Evolutionary conservation across 1,284 basidiomycete genomes (phyloP).

Genomic region (Rhodotorula sp.): DNA sequence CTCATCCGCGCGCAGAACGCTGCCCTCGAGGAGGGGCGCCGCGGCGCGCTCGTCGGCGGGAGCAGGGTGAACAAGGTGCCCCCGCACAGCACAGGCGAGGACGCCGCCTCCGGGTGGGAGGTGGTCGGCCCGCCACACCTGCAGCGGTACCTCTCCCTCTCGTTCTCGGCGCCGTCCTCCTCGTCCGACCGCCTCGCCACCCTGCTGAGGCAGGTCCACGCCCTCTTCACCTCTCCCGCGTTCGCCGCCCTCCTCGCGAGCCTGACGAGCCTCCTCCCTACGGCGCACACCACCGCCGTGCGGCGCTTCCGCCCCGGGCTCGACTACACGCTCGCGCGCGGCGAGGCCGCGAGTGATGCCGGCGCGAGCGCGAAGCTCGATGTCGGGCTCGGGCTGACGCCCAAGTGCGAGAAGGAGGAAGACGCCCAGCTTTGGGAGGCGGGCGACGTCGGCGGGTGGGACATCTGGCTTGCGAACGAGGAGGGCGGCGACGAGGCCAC

Average conservation of each 20-base stretch:
- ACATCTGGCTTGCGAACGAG: slow-evolving; percentile 39
- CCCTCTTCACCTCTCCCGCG: slow-evolving; percentile 76
- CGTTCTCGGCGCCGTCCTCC: slow-evolving; percentile 19
- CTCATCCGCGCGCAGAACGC: slow-evolving; percentile 32
- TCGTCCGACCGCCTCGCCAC: slow-evolving; percentile 59
- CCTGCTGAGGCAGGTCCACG: slow-evolving; percentile 55
- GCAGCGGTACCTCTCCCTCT: slow-evolving; percentile 80
- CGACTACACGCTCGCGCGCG: slow-evolving; percentile 92
- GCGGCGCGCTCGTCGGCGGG: slow-evolving; percentile 19
- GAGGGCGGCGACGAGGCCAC: slow-evolving; percentile 47
- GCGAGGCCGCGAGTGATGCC: slow-evolving; percentile 55
- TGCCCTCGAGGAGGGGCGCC: slow-evolving; percentile 11
- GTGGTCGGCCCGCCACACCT: slow-evolving; percentile 88
- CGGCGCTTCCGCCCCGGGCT: slow-evolving; percentile 87
- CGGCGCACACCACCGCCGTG: slow-evolving; percentile 72
- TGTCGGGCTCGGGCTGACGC: slow-evolving; percentile 85
- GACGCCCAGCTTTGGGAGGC: slow-evolving; percentile 50
- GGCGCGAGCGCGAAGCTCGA: slow-evolving; percentile 73
- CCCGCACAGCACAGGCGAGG: slow-evolving; percentile 58
- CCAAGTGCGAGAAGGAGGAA: slow-evolving; percentile 58
- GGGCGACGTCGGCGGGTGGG: slow-evolving; percentile 51
- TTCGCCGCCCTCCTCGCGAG: slow-evolving; percentile 88
- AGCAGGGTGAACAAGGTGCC: slow-evolving; percentile 57
- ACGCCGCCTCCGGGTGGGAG: slow-evolving; percentile 64
- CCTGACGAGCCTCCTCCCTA: slow-evolving; percentile 74